Evolutionary conservation across 208 protist species (phyloP).

Genomic region (Leptomonas seymouri): DNA sequence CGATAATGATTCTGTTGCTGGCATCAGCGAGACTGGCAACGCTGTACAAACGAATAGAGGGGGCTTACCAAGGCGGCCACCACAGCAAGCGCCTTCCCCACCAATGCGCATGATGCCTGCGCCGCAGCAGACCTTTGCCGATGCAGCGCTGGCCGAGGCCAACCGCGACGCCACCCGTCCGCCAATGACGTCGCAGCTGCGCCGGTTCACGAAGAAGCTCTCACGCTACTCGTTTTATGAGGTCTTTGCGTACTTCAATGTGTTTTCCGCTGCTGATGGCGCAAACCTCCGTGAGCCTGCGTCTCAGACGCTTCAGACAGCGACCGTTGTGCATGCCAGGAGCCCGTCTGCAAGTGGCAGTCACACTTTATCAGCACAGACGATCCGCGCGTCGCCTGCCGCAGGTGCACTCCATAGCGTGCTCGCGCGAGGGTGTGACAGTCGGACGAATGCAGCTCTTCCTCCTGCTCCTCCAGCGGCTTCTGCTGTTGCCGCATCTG

Average conservation of each 20-base stretch:
- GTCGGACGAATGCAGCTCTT: neutral
- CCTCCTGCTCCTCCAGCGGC: neutral
- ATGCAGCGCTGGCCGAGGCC: neutral
- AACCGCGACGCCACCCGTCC: neutral
- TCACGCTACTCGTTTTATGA: constrained; percentile 2
- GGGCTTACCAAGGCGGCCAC: neutral
- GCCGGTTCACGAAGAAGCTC: neutral
- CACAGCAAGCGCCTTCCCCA: neutral
- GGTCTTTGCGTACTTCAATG: constrained; percentile 11
- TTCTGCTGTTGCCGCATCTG: neutral
- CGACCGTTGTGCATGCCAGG: neutral
- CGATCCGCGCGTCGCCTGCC: neutral
- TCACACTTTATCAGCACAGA: neutral
- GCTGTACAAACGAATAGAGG: neutral
- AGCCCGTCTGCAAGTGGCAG: no score
- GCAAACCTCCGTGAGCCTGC: no score
- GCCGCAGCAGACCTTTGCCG: neutral
- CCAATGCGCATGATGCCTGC: neutral
- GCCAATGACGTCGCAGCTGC: neutral
- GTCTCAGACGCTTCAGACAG: neutral
- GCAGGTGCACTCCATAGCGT: neutral
- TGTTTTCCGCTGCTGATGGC: neutral
- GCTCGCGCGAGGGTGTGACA: neutral
- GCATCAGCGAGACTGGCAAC: neutral
- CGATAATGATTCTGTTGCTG: neutral